Evolutionary conservation across 768 basidiomycete species (phyloP).

Genomic region (Lyophyllum shimeji): DNA sequence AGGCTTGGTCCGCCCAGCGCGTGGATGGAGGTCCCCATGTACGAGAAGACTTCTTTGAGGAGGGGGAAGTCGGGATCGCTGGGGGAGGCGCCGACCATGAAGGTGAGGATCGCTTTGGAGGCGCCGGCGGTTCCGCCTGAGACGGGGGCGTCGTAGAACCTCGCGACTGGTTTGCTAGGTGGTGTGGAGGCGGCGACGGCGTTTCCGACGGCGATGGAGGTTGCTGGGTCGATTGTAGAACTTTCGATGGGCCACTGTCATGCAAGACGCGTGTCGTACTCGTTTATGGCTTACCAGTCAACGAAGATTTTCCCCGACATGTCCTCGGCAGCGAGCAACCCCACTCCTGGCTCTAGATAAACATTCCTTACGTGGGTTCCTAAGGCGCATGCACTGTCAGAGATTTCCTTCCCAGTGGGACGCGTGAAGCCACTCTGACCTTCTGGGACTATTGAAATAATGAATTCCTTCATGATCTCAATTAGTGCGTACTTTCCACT

Average conservation of each 20-base stretch:
- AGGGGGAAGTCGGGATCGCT: constrained; percentile 31
- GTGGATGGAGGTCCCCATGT: constrained; percentile 36
- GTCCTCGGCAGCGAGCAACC: constrained; percentile 32
- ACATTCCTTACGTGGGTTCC: constrained; percentile 39
- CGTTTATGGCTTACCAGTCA: constrained; percentile 31
- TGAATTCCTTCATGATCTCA: constrained; percentile 29
- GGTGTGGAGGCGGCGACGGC: constrained; percentile 24
- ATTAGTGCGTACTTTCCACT: no score
- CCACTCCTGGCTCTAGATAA: constrained; percentile 31
- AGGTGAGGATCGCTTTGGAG: constrained; percentile 34
- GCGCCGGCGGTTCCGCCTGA: constrained; percentile 43
- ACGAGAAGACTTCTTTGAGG: constrained; percentile 30
- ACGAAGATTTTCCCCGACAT: constrained; percentile 40
- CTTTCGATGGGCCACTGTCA: constrained; percentile 17
- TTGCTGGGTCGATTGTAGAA: constrained; percentile 42
- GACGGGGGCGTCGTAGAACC: constrained; percentile 42
- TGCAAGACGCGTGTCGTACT: neutral
- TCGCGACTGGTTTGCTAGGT: constrained; percentile 12
- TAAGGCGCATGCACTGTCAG: constrained; percentile 8
- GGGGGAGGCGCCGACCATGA: constrained; percentile 38
- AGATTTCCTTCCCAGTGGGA: neutral
- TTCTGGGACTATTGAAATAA: constrained; percentile 43
- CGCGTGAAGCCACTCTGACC: constrained; percentile 16
- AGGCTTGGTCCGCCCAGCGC: constrained; percentile 38
- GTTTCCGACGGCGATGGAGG: constrained; percentile 31